Conservation (phyloP, 352 stramenopile genomes). For the Pythium angustatum region DNA sequence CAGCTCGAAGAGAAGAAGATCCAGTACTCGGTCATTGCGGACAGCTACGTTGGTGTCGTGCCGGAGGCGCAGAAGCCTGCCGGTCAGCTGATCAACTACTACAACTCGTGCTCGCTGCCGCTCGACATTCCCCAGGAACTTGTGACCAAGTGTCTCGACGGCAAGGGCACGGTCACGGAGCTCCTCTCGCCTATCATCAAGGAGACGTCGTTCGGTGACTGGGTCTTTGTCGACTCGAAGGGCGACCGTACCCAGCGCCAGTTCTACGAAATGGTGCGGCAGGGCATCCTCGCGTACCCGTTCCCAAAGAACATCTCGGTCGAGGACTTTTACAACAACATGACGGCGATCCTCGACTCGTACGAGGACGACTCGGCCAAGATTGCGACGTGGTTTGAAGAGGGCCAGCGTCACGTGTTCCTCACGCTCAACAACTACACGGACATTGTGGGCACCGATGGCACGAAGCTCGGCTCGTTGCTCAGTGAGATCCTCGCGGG, state of each 20-base stretch:
- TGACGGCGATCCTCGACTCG: slow-evolving; percentile 42
- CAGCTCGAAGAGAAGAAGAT: slow-evolving; percentile 56
- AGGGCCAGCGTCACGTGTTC: slow-evolving; percentile 51
- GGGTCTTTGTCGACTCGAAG: slow-evolving; percentile 71
- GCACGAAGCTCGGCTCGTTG: slow-evolving; percentile 18
- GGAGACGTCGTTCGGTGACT: slow-evolving; percentile 44
- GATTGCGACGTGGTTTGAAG: slow-evolving; percentile 51
- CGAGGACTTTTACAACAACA: slow-evolving; percentile 54
- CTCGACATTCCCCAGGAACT: slow-evolving; percentile 42
- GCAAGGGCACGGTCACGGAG: slow-evolving; percentile 44
- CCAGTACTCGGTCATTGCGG: slow-evolving; percentile 53
- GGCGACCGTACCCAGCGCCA: slow-evolving; percentile 59
- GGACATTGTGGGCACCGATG: slow-evolving; percentile 12
- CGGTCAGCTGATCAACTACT: slow-evolving; percentile 60
- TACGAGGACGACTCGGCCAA: slow-evolving; percentile 42
- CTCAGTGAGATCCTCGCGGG: slow-evolving; percentile 12
- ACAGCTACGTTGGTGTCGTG: slow-evolving; percentile 69
- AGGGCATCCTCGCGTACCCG: slow-evolving; percentile 55
- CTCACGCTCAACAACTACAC: slow-evolving; percentile 28
- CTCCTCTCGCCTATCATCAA: slow-evolving; percentile 59
- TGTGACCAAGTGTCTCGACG: slow-evolving; percentile 46
- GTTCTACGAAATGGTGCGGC: slow-evolving; percentile 61
- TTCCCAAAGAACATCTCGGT: slow-evolving; percentile 54
- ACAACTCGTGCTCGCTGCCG: slow-evolving; percentile 51
- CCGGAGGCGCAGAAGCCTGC: slow-evolving; percentile 42